Evolutionary conservation across 2,329 filamentous ascomycete species (phyloP), one percentile per base, ranked within the genome.

Genomic region (Aspergillus phoenicis): DNA sequence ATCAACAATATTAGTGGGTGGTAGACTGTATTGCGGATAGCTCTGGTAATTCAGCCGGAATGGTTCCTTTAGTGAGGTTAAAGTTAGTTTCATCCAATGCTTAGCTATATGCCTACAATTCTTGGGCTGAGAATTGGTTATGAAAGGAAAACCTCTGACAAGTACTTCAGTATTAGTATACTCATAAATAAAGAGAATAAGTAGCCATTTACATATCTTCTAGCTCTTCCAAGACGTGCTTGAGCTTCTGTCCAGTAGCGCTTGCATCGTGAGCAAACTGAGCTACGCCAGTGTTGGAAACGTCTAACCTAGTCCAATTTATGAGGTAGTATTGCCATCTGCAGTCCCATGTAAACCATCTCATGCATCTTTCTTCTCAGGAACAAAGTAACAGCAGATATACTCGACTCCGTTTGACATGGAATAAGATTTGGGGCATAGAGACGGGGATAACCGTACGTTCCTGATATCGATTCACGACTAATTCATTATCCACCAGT

Each of bases 351-450:
- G 66, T 45, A 71, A 53, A 62, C 62, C 53, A 72, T 62, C 33
- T 72, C 58, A 57, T 71, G 62, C 67, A 70, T 73, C 38, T 67
- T 68, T 57, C 70, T 66, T 22, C 17, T 54, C 30, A 71, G 22
- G 24, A 65, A 66, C 22, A 70, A 64, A 55, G 66, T 70, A 55
- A 67, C 64, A 57, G 69, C 62, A 59, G 69, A 70, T 59, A 60
- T 36, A 59, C 66, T 62, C 33, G 53, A 68, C 52, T 68, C 64
- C 57, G 64, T 66, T 60, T 65, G 64, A 39, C 63, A 61, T 17
- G 66, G 64, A 2, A 69, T 48, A 54, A 69, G 56, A 22, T 6
- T 59, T 36, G 64, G 66, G 54, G 66, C 47, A 63, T 70, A 63
- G 49, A 71, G 67, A 5, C 62, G 66, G 52, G 68, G 68, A 62